Conservation (phyloP, 2,329 filamentous ascomycete genomes). For the Trichoderma arundinaceum region DNA sequence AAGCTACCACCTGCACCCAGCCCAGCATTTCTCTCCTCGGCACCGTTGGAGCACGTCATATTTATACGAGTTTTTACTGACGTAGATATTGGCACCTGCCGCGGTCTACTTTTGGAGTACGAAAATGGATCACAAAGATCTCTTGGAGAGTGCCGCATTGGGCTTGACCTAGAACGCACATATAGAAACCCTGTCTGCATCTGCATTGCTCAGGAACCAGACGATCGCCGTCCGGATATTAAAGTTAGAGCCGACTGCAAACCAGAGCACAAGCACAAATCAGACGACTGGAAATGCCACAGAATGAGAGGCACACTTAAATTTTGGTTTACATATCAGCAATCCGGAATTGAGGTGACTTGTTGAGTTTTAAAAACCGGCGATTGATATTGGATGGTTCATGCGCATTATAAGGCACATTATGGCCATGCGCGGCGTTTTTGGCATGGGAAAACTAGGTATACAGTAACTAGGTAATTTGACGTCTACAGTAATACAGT, state of each 20-base stretch:
- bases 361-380: background rate
- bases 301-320: background rate
- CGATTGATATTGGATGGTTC: too few relatives aligned
- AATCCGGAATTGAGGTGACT: background rate
- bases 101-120: background rate
- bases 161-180: background rate
- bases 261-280: background rate
- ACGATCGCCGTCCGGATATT: background rate
- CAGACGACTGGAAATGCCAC: background rate
- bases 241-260: background rate
- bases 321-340: background rate
- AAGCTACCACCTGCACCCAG: background rate
- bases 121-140: background rate
- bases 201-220: background rate
- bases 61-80: background rate
- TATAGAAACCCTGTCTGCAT: background rate
- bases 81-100: background rate
- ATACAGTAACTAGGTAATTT: too few relatives aligned
- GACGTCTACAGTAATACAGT: too few relatives aligned
- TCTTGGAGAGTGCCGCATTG: background rate
- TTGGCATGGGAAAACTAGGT: too few relatives aligned
- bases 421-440: too few relatives aligned
- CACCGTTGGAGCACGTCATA: background rate
- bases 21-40: background rate
- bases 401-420: too few relatives aligned